Base-by-base conservation (phyloP, 2,329 filamentous ascomycete genomes). In the Ophiocordyceps camponoti-rufipedis region DNA sequence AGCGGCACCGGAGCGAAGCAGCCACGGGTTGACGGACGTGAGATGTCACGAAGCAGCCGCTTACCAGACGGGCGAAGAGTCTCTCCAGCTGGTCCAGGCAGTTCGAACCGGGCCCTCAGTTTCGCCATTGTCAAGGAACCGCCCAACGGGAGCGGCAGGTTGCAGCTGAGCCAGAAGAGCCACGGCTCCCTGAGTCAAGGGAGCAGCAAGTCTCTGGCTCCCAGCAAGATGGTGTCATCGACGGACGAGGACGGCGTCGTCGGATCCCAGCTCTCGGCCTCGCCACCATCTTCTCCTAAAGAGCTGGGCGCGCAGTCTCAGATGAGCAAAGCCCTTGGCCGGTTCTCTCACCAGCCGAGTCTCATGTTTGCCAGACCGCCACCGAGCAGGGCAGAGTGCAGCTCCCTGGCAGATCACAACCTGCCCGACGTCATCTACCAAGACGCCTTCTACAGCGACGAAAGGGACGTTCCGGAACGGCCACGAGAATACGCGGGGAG, bases 401-500 rank as follows among this genome's bases (percentile, higher is more conserved):
- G 48, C 5, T 51, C 54, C 1, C 45, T 61, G 44, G 51, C 51
- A 9, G 55, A 57, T 1, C 41, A 56, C 31, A 38, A 48, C 13
- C 40, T 78, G 9, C 82, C 83, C 0, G 69, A 80, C 47, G 72
- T 83, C 13, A 72, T 95, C 43, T 93, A 94, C 51, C 84, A 87
- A 59, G 80, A 87, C 56, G 80, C 88, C 0, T 88, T 81, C 55
- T 96, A 94, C 57, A 84, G 87, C 53, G 71, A 84, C 28, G 85
- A 93, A 49, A 71, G 70, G 44, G 91, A 96, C 61, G 82, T 95
- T 0, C 87, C 88, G 12, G 72, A 80, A 38, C 74, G 81, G 45
- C 62, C 72, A 31, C 72, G 85, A 45, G 86, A 94, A 60, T 96
- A 94, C 62, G 89, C 84, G 7, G 89, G 89, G 4, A 78, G 79